Evolutionary conservation across 495 filamentous ascomycete species (phyloP).

Genomic region (Penicillium bovifimosum): DNA sequence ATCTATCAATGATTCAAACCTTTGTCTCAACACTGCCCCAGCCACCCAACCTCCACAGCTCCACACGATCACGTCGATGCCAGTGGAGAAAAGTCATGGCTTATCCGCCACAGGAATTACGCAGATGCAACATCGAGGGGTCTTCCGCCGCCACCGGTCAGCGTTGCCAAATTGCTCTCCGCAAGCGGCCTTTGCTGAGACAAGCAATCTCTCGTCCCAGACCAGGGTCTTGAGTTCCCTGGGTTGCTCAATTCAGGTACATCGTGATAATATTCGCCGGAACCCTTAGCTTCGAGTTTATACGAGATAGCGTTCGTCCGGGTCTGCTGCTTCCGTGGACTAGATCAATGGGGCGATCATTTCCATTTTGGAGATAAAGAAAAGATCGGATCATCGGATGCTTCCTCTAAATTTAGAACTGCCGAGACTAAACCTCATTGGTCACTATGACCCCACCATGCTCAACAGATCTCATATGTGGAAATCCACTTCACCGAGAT

Average conservation of each 20-base stretch:
- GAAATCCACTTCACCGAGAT: background rate
- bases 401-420: background rate
- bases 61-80: background rate
- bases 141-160: background rate
- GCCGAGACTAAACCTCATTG: background rate
- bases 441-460: background rate
- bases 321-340: background rate
- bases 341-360: background rate
- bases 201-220: background rate
- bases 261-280: too few relatives aligned
- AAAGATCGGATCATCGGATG: background rate
- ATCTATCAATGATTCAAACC: background rate
- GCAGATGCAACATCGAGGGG: background rate
- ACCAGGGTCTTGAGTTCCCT: background rate
- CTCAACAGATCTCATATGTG: background rate
- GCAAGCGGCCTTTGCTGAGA: background rate
- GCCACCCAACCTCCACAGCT: background rate
- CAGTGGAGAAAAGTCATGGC: background rate
- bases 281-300: background rate
- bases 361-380: background rate
- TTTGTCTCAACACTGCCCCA: background rate
- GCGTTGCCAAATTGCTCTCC: background rate
- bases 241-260: background rate
- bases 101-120: background rate
- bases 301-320: background rate